Evolutionary conservation across 257 asterid species (phyloP), one percentile per base, ranked within the genome.

Genomic region (Rauvolfia tetraphylla): DNA sequence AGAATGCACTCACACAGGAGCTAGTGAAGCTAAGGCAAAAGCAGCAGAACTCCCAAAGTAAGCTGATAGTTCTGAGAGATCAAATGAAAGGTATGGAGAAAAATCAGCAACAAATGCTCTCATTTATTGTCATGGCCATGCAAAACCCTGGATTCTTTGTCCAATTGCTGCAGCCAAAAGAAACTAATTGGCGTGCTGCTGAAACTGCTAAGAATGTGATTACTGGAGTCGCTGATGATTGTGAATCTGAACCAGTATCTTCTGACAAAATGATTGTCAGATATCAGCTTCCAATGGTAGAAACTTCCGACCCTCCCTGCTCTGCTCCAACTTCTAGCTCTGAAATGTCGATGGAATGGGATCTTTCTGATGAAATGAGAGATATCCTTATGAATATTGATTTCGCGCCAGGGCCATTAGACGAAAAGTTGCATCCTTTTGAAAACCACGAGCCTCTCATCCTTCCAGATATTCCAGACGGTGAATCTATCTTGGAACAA

Each of bases 71-170:
- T 78, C 48, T 93, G 39, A 68, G 92, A 66, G 91, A 91, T 56
- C 97, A 90, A 63, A 75, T 95, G 44, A 89, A 90, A 81, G 93
- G 95, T 7, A 87, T 89, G 92, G 99, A 95, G 85, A 92, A 88
- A 80, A 87, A 90, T 83, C 99, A 92, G 82, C 98, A 92, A 57
- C 97, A 95, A 76, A 89, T 92, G 99, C 96, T 95, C 49, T 92
- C 98, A 15, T 92, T 92, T 89, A 92, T 95, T n/a, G 99, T 90
- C 72, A 85, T 90, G 97, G 98, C 92, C 25, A 91, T 95, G 98
- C 98, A 95, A 82, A 92, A 83, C 83, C 94, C 99, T 1, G 92
- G 88, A 54, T 83, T 92, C 73, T 82, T 92, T 69, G 83, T 85
- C 73, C 93, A 93, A 82, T 89, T 92, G 75, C 78, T 95, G 83